Evolutionary conservation across 2,329 filamentous ascomycete genomes (phyloP), one percentile per base, ranked within the genome.

Genomic region (Karstenula rhodostoma): DNA sequence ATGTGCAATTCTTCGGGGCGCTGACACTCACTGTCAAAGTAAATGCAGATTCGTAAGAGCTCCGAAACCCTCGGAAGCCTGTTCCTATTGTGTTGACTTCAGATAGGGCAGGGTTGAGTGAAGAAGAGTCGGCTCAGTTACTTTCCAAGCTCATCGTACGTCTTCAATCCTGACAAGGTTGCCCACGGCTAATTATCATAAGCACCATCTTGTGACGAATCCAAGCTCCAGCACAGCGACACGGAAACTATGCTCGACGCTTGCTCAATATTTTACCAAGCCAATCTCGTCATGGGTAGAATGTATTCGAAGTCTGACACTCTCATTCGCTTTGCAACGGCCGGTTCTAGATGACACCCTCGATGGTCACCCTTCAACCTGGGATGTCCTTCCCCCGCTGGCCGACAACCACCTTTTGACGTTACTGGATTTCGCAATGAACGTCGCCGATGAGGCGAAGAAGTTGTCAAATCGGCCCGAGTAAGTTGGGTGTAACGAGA

Each of bases 1-100:
- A 94, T 70, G 87, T 95, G 67, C 90, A 91, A 65, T 98, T 98
- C 79, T 97, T 96, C 74, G 95, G 93, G 15, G 94, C 94, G 32
- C 84, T 97, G 60, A 98, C 94, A 0, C 90, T 97, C 67, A 96
- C 93, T 53, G 88, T 98, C 69, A 99, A 98, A 80, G 87, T 98
- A 60, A 97, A 98, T 75, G 90, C 89, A n/a, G 92, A 95, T 73
- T 92, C 89, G 90, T 91, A 80, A 64, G 82, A 71, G n/a, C n/a
- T 40, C 3, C n/a, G 13, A 44, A 19, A 22, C 13, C 29, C 3
- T n/a, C 32, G 4, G 29, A n/a, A 19, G n/a, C 23, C 8, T 35
- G 23, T 23, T 12, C 19, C 9, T 44, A 10, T 42, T 33, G 6
- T 15, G 8, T 35, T 22, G 29, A 47, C 17, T 12, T 8, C 27